Percentiles rank a stretch among this genome's conserved stretches.
Evolutionary conservation across 805 yeast genomes (phyloP).

Genomic region (Blastobotrys peoriensis): DNA sequence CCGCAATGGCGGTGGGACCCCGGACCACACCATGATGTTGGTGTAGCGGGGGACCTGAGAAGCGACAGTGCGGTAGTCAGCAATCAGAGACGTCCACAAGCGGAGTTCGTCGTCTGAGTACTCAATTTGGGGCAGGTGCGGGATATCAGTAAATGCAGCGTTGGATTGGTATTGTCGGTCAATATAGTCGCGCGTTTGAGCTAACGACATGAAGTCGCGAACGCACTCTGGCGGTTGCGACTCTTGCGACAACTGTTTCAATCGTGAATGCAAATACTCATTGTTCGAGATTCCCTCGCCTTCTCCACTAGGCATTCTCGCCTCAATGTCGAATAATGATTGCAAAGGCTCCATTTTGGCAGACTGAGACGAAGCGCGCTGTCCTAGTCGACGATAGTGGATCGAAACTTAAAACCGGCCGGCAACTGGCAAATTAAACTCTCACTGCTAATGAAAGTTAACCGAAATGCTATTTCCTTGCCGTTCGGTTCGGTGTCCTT

Average conservation of each 20-base stretch:
- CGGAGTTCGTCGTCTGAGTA: slow-evolving; percentile 23
- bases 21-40: slow-evolving; percentile 27
- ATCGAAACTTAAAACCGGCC: too few species aligned
- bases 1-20: slow-evolving; percentile 32
- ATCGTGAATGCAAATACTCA: slow-evolving; percentile 1
- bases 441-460: too few species aligned
- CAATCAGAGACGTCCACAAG: slow-evolving; percentile 32
- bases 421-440: too few species aligned
- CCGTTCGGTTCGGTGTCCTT: too few species aligned
- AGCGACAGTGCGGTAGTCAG: slow-evolving; percentile 29
- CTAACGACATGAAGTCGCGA: slow-evolving; percentile 6
- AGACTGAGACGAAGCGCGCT: too few species aligned
- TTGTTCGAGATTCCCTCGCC: slow-evolving; percentile 1
- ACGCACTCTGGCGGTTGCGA: slow-evolving; percentile 1
- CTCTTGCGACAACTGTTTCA: neutral
- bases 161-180: slow-evolving; percentile 1
- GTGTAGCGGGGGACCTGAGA: slow-evolving; percentile 27
- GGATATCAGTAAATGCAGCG: slow-evolving; percentile 15
- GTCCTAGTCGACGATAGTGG: too few species aligned
- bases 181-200: slow-evolving; percentile 10
- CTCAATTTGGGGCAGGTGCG: slow-evolving; percentile 8
- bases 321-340: neutral
- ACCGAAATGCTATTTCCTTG: too few species aligned
- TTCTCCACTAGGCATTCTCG: neutral
- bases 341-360: neutral